These are phyloP conservation scores for Candida jianshihensis DNA, from an alignment of 805 yeast genomes.

Conservation along the genomic window DNA sequence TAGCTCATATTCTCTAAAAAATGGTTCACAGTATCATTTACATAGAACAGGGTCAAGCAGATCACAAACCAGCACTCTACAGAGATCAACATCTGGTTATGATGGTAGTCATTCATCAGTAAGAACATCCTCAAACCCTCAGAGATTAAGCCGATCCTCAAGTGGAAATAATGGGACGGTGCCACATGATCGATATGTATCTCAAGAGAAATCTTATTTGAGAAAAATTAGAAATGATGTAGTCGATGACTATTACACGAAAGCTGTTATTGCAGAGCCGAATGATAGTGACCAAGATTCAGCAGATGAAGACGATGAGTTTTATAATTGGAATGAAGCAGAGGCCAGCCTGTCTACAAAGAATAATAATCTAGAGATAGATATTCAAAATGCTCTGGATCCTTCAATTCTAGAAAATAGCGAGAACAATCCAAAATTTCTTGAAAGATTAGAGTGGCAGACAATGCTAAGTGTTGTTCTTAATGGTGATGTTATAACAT, in stretches of 20 bases:
- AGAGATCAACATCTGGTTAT: slow-evolving; percentile 11
- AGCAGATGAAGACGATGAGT: slow-evolving; percentile 25
- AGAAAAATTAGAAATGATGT: slow-evolving; percentile 53
- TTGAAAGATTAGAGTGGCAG: slow-evolving; percentile 93
- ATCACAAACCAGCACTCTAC: slow-evolving; percentile 12
- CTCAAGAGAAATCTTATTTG: slow-evolving; percentile 64
- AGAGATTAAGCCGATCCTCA: slow-evolving; percentile 14
- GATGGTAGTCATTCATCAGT: slow-evolving; percentile 19
- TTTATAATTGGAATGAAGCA: slow-evolving; percentile 7
- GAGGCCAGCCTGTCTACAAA: no score
- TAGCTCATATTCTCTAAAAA: neutral
- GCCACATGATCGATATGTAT: slow-evolving; percentile 23
- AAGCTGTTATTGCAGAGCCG: slow-evolving; percentile 46
- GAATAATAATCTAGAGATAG: slow-evolving; percentile 43
- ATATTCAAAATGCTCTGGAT: slow-evolving; percentile 27
- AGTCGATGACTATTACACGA: slow-evolving; percentile 66
- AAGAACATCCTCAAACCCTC: slow-evolving; percentile 19
- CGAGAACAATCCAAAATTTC: slow-evolving; percentile 31
- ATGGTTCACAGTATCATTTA: neutral
- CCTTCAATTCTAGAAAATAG: slow-evolving; percentile 13
- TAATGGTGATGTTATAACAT: slow-evolving; percentile 89
- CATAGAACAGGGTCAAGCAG: no score
- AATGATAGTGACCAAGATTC: slow-evolving; percentile 26
- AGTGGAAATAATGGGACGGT: slow-evolving; percentile 16
- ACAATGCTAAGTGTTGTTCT: slow-evolving; percentile 84